Base-by-base conservation (phyloP, 2,329 filamentous ascomycete species). In the Trematosphaeria pertusa region DNA sequence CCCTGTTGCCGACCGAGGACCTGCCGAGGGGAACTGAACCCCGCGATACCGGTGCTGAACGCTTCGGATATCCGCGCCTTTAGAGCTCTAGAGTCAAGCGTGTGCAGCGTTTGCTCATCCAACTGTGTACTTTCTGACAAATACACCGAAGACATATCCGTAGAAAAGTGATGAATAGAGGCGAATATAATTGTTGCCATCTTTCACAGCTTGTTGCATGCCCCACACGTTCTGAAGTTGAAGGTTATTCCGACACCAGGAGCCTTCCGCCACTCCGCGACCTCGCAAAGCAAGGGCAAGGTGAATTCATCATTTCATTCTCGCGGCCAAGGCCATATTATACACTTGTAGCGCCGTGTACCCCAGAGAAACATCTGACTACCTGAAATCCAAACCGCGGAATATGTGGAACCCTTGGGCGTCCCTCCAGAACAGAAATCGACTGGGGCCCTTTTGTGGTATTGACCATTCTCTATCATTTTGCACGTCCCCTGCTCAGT, bases 281-380 rank as follows among this genome's bases (percentile, higher is more conserved):
- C n/a, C n/a, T n/a, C n/a, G n/a, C n/a, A n/a, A n/a, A n/a, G n/a
- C n/a, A n/a, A n/a, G n/a, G n/a, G n/a, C 30, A 34, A 5, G 15
- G 31, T 37, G 39, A 38, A 46, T 56, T 55, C 56, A 49, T 57
- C 34, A 51, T 43, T 48, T 53, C 53, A 50, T 52, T 55, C 46
- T 48, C 57, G 46, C 48, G 51, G 47, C 51, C 41, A 58, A 56
- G 51, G 58, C 50, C n/a, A n/a, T 63, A 63, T 65, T 50, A 61
- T 65, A 67, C 62, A 64, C 50, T 56, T 39, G 49, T 52, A 53
- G 52, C 64, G 64, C 65, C 65, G 26, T 51, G 38, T 56, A 44
- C 45, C 48, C 56, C 38, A 44, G 45, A 58, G 55, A 58, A 48
- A 63, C 60, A 61, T 68, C 40, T 64, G 50, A 51, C 46, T 53